phyloP scores from a whole-genome alignment of 345 rosid genomes.

The Populus pruinosa region DNA sequence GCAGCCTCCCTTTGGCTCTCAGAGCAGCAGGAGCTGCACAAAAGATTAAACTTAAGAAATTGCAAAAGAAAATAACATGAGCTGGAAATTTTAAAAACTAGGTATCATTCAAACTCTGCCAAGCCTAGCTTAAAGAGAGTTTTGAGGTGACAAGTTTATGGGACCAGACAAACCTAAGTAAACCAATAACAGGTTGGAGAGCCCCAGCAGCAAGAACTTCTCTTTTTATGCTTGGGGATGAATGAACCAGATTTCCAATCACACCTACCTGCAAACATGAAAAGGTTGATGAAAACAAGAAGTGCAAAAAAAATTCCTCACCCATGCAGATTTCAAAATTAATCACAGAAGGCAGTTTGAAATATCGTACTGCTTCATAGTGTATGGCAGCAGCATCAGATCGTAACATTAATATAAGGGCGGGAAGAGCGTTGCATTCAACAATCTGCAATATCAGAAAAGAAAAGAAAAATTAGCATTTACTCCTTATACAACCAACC shows the following conservation, averaged over 20 bases:
- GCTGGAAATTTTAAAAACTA: not conserved
- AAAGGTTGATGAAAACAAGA: conserved; percentile 9
- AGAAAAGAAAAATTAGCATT: not conserved
- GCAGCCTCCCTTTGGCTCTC: conserved; percentile 99
- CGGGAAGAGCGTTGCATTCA: conserved; percentile 88
- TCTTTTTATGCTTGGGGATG: conserved; percentile 88
- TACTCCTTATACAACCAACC: conserved; percentile 6
- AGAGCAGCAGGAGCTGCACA: conserved; percentile 83
- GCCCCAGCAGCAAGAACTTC: conserved; percentile 97
- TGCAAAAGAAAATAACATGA: not conserved
- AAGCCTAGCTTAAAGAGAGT: not conserved
- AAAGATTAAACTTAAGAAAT: conserved; percentile 18
- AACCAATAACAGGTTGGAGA: conserved; percentile 89
- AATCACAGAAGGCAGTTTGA: not conserved
- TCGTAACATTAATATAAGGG: conserved; percentile 87
- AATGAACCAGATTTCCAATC: conserved; percentile 94
- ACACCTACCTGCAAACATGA: conserved; percentile 64
- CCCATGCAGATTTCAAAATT: conserved; percentile 4
- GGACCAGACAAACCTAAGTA: conserved; percentile 59
- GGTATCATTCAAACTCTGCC: not conserved
- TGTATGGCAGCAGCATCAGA: conserved; percentile 98
- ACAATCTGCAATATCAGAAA: conserved; percentile 68
- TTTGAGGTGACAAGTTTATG: not conserved
- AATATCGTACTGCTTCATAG: conserved; percentile 86
- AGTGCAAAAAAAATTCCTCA: conserved; percentile 11